Evolutionary conservation across 345 rosid genomes (phyloP).

Genomic region (Gossypium raimondii): DNA sequence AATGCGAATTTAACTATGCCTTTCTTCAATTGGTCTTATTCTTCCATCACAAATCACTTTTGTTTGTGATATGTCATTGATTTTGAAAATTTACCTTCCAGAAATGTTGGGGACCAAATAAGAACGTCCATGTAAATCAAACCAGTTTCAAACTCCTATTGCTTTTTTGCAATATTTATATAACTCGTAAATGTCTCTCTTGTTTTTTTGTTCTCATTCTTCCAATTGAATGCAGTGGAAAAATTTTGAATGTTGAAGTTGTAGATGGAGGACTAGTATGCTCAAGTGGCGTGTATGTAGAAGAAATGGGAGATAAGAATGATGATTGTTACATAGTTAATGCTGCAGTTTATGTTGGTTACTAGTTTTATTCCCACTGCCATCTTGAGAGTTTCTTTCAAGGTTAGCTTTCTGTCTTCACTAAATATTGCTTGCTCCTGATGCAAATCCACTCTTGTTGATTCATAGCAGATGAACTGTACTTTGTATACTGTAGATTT

Average conservation of each 20-base stretch:
- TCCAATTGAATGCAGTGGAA: constrained; percentile 41
- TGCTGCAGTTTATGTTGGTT: constrained; percentile 80
- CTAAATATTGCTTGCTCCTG: background rate
- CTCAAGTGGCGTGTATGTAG: constrained; percentile 74
- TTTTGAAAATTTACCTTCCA: background rate
- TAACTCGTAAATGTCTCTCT: background rate
- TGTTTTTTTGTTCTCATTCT: background rate
- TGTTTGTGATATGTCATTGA: background rate
- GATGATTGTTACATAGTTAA: constrained; percentile 88
- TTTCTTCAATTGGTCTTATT: background rate
- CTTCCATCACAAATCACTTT: background rate
- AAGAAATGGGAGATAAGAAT: constrained; percentile 88
- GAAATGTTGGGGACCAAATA: background rate
- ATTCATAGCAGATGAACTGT: background rate
- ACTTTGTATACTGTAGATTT: no score
- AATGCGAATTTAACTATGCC: background rate
- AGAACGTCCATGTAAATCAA: background rate
- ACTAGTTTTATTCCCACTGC: constrained; percentile 30
- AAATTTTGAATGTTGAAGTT: constrained; percentile 59
- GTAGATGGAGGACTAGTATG: constrained; percentile 87
- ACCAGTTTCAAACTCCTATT: background rate
- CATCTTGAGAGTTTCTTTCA: background rate
- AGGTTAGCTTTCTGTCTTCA: constrained; percentile 22
- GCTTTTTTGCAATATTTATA: background rate
- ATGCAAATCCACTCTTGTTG: background rate